Conservation (phyloP, 1,284 basidiomycete genomes). For the Trametes hirsuta region DNA sequence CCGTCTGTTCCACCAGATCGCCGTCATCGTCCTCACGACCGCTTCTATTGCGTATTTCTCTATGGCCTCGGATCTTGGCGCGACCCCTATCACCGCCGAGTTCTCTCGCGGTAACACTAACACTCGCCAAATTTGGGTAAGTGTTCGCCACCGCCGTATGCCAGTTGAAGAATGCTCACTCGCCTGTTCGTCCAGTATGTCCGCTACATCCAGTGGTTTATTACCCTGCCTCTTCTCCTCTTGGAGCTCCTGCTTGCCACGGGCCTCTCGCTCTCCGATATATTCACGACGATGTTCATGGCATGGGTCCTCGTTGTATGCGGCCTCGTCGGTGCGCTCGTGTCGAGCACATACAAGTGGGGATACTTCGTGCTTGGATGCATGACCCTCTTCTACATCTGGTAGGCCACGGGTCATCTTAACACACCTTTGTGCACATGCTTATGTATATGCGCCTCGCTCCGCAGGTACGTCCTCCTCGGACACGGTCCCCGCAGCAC, state of each 20-base stretch:
- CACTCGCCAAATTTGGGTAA: slow-evolving; percentile 58
- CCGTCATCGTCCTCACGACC: slow-evolving; percentile 49
- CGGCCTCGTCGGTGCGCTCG: slow-evolving; percentile 56
- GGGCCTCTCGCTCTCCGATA: slow-evolving; percentile 53
- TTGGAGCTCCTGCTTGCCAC: slow-evolving; percentile 52
- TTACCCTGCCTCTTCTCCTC: slow-evolving; percentile 61
- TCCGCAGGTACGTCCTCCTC: slow-evolving; percentile 36
- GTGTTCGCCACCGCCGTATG: slow-evolving; percentile 10
- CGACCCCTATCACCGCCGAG: slow-evolving; percentile 49
- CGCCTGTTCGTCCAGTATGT: slow-evolving; percentile 38
- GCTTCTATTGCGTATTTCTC: slow-evolving; percentile 52
- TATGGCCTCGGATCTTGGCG: slow-evolving; percentile 63
- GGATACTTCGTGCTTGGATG: slow-evolving; percentile 51
- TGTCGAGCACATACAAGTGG: slow-evolving; percentile 56
- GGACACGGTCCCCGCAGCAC: slow-evolving; percentile 36
- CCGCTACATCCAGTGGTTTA: slow-evolving; percentile 62
- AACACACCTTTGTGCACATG: neutral
- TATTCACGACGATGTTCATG: slow-evolving; percentile 60
- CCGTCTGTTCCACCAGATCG: slow-evolving; percentile 53
- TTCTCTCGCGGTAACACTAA: slow-evolving; percentile 38
- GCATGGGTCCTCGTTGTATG: slow-evolving; percentile 53
- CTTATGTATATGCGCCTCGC: neutral
- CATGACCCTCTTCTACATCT: slow-evolving; percentile 51
- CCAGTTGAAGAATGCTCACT: neutral
- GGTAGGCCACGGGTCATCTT: slow-evolving; percentile 34